phyloP scores from a whole-genome alignment of 495 filamentous ascomycete species.

The Neurospora sp. region DNA sequence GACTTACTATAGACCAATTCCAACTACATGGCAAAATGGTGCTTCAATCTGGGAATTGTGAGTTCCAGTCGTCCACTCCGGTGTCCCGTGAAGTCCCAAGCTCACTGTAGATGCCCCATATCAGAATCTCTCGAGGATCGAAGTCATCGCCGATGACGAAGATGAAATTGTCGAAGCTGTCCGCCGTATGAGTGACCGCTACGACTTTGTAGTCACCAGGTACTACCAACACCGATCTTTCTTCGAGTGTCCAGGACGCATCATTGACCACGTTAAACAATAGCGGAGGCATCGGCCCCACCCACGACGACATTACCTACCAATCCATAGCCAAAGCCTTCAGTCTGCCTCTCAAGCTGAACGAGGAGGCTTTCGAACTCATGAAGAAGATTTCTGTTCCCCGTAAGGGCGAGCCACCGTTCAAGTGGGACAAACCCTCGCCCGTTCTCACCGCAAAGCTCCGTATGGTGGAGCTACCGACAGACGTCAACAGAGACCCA shows the following conservation, averaged over 20 bases:
- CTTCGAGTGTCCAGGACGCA: background rate
- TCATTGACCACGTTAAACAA: background rate
- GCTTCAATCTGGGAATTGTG: conserved; percentile 79
- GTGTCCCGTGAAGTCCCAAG: background rate
- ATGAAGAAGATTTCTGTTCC: conserved; percentile 76
- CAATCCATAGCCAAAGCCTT: conserved; percentile 88
- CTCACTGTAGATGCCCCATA: background rate
- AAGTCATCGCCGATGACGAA: conserved; percentile 89
- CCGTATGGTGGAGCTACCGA: conserved; percentile 82
- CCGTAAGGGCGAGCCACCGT: conserved; percentile 60
- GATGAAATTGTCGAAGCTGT: conserved; percentile 82
- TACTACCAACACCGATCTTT: conserved; percentile 4
- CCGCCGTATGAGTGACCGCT: conserved; percentile 71
- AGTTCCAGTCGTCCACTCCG: background rate
- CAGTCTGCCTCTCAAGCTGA: conserved; percentile 59
- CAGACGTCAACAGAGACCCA: conserved; percentile 49
- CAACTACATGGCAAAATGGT: conserved; percentile 82
- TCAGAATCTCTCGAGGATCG: conserved; percentile 69
- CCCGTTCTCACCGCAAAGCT: conserved; percentile 68
- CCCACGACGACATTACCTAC: conserved; percentile 97
- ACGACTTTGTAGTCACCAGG: conserved; percentile 88
- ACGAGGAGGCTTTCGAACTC: conserved; percentile 61
- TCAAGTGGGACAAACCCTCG: conserved; percentile 77
- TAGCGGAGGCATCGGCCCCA: conserved; percentile 89
- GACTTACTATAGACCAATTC: conserved; percentile 66